Evolutionary conservation across 1,284 basidiomycete species (phyloP), one percentile per base, ranked within the genome.

Genomic region (Mixia osmundae): DNA sequence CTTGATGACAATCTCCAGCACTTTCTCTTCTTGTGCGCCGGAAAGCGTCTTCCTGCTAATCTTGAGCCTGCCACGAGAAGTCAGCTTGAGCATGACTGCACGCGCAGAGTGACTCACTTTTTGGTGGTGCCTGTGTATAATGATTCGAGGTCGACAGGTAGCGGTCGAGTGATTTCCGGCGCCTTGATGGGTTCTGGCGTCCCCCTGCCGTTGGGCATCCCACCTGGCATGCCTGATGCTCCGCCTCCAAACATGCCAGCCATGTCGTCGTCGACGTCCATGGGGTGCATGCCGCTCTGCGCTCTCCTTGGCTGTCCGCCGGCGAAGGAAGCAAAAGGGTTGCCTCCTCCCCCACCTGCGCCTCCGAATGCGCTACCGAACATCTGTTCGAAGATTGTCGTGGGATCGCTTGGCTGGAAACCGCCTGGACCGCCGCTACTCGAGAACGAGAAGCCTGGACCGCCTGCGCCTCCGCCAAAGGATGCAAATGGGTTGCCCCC

Each of bases 31-130:
- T 5, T 97, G 65, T 0, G 83, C 69, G 21, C 91, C 63, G 44
- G 79, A 79, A 41, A 95, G 68, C 0, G 82, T 82, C 41, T 74
- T 73, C 19, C 67, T 71, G n/a, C n/a, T n/a, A n/a, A n/a, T n/a
- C n/a, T n/a, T n/a, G n/a, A n/a, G n/a, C n/a, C n/a, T n/a, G n/a
- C n/a, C n/a, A n/a, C n/a, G n/a, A n/a, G n/a, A n/a, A n/a, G n/a
- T n/a, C n/a, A n/a, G n/a, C n/a, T n/a, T n/a, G n/a, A n/a, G n/a
- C n/a, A n/a, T n/a, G n/a, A n/a, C n/a, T n/a, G n/a, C n/a, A n/a
- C n/a, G n/a, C n/a, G n/a, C n/a, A n/a, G n/a, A n/a, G n/a, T n/a
- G n/a, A n/a, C n/a, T n/a, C n/a, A n/a, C n/a, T n/a, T n/a, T n/a
- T n/a, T n/a, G n/a, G n/a, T n/a, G n/a, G n/a, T n/a, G n/a, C n/a